Conservation (phyloP, 129 eudicot genomes). For the Tagetes erecta region DNA sequence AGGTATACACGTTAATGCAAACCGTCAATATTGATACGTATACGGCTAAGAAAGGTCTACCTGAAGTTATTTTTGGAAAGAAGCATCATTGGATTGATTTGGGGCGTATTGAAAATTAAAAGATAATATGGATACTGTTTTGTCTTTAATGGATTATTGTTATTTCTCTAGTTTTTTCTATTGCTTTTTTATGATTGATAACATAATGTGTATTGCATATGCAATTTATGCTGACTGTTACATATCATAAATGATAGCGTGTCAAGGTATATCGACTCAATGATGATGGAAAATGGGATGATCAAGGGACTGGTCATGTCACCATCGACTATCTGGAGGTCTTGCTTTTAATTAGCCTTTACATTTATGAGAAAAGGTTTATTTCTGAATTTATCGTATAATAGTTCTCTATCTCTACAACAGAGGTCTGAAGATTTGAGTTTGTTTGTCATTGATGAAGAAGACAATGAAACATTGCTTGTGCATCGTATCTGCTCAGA, state of each 20-base stretch:
- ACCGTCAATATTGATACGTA: background rate
- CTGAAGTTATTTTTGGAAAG: background rate
- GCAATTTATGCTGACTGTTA: background rate
- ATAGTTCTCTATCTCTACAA: background rate
- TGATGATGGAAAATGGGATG: slow-evolving; percentile 97
- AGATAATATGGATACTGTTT: background rate
- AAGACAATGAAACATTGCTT: slow-evolving; percentile 74
- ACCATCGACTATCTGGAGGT: slow-evolving; percentile 87
- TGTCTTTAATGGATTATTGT: background rate
- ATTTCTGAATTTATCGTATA: background rate
- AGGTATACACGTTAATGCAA: background rate
- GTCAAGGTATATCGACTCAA: slow-evolving; percentile 82
- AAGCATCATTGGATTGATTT: background rate
- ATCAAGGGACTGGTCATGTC: slow-evolving; percentile 96
- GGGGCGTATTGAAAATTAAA: background rate
- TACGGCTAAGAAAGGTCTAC: background rate
- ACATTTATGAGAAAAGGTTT: background rate
- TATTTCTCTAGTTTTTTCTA: background rate
- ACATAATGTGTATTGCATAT: background rate
- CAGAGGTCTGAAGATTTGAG: slow-evolving; percentile 81
- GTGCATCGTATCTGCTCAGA: slow-evolving; percentile 77
- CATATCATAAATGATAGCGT: slow-evolving; percentile 48
- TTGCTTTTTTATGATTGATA: background rate
- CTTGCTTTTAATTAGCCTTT: background rate
- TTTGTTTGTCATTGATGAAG: slow-evolving; percentile 80